Conservation (phyloP, 176 grass and related monocot genomes). For the Triticum urartu region DNA sequence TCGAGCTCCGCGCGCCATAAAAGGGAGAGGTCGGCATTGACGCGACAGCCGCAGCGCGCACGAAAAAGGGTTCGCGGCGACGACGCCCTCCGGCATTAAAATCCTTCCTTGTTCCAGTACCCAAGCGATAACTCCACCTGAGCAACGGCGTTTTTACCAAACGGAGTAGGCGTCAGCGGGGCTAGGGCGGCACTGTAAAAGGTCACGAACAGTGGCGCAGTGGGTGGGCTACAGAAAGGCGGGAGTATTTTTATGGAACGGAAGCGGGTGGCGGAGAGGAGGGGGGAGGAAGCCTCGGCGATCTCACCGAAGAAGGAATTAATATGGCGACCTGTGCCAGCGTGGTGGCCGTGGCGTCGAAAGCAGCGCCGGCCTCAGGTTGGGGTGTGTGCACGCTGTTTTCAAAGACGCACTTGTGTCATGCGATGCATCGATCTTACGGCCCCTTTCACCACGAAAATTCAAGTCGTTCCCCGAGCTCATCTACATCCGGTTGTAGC, state of each 20-base stretch:
- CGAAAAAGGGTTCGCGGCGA: background rate
- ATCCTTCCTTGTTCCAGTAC: background rate
- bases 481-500: too few relatives aligned
- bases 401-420: background rate
- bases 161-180: background rate
- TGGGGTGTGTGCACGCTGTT: background rate
- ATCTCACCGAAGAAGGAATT: slow-evolving; percentile 3
- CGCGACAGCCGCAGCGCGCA: slow-evolving; percentile 7
- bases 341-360: background rate
- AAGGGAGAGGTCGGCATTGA: slow-evolving; percentile 1
- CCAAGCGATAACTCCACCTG: background rate
- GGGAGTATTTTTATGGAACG: background rate
- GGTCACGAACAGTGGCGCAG: background rate
- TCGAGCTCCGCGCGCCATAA: slow-evolving; percentile 3
- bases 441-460: too few relatives aligned
- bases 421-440: background rate
- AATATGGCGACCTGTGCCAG: background rate
- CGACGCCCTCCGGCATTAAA: slow-evolving; percentile 9
- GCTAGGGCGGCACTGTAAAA: background rate
- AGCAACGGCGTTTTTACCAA: background rate
- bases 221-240: slow-evolving; percentile 15
- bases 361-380: background rate
- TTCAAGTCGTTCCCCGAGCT: too few relatives aligned
- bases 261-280: background rate
- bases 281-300: background rate